These are phyloP conservation scores for Incumbomyces delicatus DNA, from an alignment of 2,329 filamentous ascomycete species.

Conservation along the genomic window DNA sequence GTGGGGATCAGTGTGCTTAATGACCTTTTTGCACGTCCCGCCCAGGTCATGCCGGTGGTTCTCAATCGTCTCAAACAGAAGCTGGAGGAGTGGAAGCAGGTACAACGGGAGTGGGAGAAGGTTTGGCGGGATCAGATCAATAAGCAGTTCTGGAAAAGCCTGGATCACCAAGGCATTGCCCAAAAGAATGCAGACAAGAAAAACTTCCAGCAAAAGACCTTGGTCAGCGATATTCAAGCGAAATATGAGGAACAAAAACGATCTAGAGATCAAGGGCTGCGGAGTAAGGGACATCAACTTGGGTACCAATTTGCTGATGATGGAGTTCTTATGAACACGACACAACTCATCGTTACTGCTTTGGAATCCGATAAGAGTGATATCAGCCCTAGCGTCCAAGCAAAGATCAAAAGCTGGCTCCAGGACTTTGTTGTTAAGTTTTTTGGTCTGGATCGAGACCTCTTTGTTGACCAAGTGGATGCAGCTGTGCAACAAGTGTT, in stretches of 20 bases:
- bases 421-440: slow-evolving; percentile 66
- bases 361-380: slow-evolving; percentile 42
- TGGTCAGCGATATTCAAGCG: slow-evolving; percentile 82
- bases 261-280: slow-evolving; percentile 51
- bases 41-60: slow-evolving; percentile 78
- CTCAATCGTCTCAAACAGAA: slow-evolving; percentile 88
- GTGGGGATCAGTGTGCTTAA: slow-evolving; percentile 75
- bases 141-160: slow-evolving; percentile 86
- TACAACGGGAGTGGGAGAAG: slow-evolving; percentile 96
- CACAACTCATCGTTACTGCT: slow-evolving; percentile 38
- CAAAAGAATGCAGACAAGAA: slow-evolving; percentile 86
- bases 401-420: slow-evolving; percentile 64
- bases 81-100: slow-evolving; percentile 94
- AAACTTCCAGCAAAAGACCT: slow-evolving; percentile 77
- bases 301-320: slow-evolving; percentile 64
- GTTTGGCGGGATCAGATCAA: slow-evolving; percentile 96
- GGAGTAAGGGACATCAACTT: slow-evolving; percentile 61
- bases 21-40: slow-evolving; percentile 75
- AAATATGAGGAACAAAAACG: slow-evolving; percentile 86
- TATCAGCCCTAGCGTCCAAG: slow-evolving; percentile 53
- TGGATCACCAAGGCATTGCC: slow-evolving; percentile 91
- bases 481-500: slow-evolving; percentile 38
- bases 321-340: slow-evolving; percentile 50
- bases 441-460: slow-evolving; percentile 64
- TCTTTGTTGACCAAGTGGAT: slow-evolving; percentile 46